Base-by-base conservation (phyloP, 1,284 basidiomycete genomes). In the Trametes pubescens region DNA sequence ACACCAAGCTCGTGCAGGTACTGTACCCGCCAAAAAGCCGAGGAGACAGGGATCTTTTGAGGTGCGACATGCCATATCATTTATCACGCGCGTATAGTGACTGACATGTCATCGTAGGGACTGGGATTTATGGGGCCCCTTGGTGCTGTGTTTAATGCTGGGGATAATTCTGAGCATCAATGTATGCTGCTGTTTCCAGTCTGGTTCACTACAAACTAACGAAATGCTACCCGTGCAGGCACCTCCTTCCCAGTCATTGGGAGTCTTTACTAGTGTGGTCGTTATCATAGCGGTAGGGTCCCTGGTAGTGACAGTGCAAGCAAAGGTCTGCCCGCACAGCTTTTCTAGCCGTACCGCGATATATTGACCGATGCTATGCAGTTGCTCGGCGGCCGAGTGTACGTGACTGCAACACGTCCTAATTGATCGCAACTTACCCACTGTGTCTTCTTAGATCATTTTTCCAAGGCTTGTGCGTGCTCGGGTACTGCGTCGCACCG, bases 41-140 rank as follows among this genome's bases (percentile, higher is more conserved):
- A 6, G 85, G 84, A 1, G 87, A 88, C n/a, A 86, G 91, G 61
- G 93, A 94, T 77, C 91, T 95, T 5, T 78, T 95, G 29, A 84
- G 85, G 93, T 92, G 66, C 59, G 58, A 13, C 13, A 37, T 16
- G 16, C 22, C 26, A 37, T 44, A 21, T 32, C 55, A 13, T 57
- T 29, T 10, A 29, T 51, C 66, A 44, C 34, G 26, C 18, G 24
- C 26, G 4, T 32, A 54, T 40, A 63, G 58, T 59, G n/a, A 40
- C 16, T 4, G 29, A 32, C 5, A 9, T 14, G 21, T n/a, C 4
- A 0, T 13, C 14, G 38, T 29, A 94, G 94, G 67, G 96, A 98
- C 73, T 98, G 96, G 96, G 95, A 98, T 77, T 83, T 98, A 40
- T 98, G 95, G 96, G 96, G 95, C 1, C 96, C 95, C 11, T 83